A percentile compares a stretch with the other conserved stretches of the same genome.
phyloP scores from a whole-genome alignment of 176 grass and related monocot genomes.

The Triticum monococcum region DNA sequence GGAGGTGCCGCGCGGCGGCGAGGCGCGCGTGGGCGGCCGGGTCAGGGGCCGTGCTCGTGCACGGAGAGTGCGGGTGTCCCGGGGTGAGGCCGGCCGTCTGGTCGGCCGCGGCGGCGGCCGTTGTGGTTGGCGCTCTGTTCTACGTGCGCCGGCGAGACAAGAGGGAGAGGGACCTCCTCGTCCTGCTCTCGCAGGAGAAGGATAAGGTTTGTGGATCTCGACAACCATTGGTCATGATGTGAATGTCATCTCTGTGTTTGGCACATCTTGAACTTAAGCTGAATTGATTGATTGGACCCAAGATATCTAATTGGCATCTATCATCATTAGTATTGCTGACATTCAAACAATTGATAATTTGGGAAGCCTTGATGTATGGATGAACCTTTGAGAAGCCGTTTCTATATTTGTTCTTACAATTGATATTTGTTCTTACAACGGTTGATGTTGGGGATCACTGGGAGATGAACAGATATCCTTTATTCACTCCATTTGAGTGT shows the following conservation, averaged over 20 bases:
- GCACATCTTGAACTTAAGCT: neutral
- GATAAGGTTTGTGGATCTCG: constrained; percentile 56
- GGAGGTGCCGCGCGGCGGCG: constrained; percentile 27
- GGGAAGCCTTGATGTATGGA: neutral
- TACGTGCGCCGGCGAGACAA: constrained; percentile 64
- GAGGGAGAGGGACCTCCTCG: constrained; percentile 57
- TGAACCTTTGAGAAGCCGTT: neutral
- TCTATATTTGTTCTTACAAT: neutral
- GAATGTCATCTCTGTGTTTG: neutral
- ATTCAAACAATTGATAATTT: neutral
- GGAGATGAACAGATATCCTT: neutral
- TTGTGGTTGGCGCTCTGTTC: constrained; percentile 42
- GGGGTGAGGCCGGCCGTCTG: constrained; percentile 46
- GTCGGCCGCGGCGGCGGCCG: constrained; percentile 39
- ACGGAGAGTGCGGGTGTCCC: constrained; percentile 30
- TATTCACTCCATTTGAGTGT: neutral
- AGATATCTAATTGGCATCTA: no score
- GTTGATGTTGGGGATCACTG: neutral
- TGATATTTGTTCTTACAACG: neutral
- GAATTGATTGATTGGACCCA: neutral
- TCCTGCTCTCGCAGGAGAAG: constrained; percentile 66
- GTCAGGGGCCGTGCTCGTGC: constrained; percentile 37
- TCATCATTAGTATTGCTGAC: neutral
- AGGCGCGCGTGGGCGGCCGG: constrained; percentile 42
- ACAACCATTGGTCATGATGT: neutral